These are phyloP conservation scores for Akanthomyces lecanii DNA, from an alignment of 2,329 filamentous ascomycete genomes.

Conservation along the genomic window DNA sequence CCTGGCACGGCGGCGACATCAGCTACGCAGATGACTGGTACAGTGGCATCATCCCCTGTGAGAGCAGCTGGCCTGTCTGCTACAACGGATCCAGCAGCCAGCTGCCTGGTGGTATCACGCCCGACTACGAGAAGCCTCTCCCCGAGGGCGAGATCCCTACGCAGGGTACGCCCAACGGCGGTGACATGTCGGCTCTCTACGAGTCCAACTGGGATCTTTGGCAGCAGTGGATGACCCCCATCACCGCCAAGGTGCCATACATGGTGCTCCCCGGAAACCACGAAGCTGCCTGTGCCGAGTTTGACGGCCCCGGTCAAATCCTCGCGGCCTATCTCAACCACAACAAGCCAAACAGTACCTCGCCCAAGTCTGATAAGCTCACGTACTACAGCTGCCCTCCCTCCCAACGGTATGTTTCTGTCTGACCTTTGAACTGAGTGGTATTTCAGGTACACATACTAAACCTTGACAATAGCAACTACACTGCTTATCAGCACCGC, in stretches of 20 bases:
- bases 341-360: conserved; percentile 38
- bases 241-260: conserved; percentile 43
- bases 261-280: conserved; percentile 50
- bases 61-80: conserved; percentile 44
- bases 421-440: no score
- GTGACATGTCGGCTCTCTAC: conserved; percentile 46
- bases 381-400: conserved; percentile 50
- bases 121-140: conserved; percentile 40
- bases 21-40: conserved; percentile 50
- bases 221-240: conserved; percentile 44
- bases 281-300: conserved; percentile 45
- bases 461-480: conserved; percentile 32
- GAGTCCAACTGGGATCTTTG: conserved; percentile 50
- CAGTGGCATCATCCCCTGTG: conserved; percentile 46
- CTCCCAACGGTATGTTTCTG: conserved; percentile 32
- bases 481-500: conserved; percentile 47
- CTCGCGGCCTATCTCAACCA: conserved; percentile 45
- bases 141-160: conserved; percentile 41
- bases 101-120: conserved; percentile 36
- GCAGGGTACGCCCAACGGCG: conserved; percentile 43
- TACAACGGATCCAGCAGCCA: conserved; percentile 44
- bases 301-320: conserved; percentile 41
- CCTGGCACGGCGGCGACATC: conserved; percentile 51
- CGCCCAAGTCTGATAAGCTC: conserved; percentile 30
- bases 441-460: not conserved